Conservation (phyloP, 1,284 basidiomycete species). For the Ustilago loliicola region DNA sequence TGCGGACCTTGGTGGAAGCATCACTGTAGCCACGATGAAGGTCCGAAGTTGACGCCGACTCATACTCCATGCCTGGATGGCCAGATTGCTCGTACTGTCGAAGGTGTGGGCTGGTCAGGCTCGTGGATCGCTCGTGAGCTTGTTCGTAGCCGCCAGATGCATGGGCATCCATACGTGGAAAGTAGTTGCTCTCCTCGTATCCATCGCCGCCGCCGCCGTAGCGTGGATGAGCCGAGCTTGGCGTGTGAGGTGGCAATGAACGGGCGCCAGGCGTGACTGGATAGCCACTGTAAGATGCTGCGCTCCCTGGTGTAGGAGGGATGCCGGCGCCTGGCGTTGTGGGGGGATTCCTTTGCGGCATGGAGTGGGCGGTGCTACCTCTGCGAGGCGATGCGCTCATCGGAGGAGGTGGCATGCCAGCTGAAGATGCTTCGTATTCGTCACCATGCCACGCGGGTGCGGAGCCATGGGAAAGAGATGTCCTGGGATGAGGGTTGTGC, state of each 20-base stretch:
- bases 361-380: conserved; percentile 20
- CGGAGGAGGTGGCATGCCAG: conserved; percentile 42
- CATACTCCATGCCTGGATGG: conserved; percentile 5
- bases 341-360: conserved; percentile 16
- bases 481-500: conserved; percentile 15
- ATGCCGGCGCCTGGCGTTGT: conserved; percentile 25
- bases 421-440: conserved; percentile 17
- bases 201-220: conserved; percentile 10
- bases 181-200: conserved; percentile 43
- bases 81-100: conserved; percentile 14
- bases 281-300: conserved; percentile 23
- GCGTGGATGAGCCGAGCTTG: conserved; percentile 13
- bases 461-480: background rate
- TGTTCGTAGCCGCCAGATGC: conserved; percentile 7
- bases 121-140: conserved; percentile 18
- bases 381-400: conserved; percentile 33
- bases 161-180: conserved; percentile 24
- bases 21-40: conserved; percentile 6
- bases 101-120: conserved; percentile 33
- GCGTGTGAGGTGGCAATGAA: conserved; percentile 37
- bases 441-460: conserved; percentile 21
- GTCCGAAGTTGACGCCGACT: conserved; percentile 1
- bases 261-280: conserved; percentile 40
- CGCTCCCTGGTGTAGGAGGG: conserved; percentile 37
- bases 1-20: conserved; percentile 7